Evolutionary conservation across 768 basidiomycete species (phyloP).

Genomic region (Arthromyces matolae): DNA sequence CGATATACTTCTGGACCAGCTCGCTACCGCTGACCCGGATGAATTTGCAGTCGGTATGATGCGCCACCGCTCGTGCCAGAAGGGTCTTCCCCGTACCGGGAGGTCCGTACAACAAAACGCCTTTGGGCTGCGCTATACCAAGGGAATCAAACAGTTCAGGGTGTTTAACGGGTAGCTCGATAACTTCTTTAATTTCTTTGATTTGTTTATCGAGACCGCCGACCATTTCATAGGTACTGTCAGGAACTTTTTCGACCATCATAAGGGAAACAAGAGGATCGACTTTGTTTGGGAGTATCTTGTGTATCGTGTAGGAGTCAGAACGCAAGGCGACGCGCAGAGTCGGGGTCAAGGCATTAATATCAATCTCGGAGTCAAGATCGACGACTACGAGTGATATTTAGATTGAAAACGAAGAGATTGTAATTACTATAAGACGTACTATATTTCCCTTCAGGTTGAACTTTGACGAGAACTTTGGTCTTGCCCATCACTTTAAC

Average conservation of each 20-base stretch:
- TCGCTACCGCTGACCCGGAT: slow-evolving; percentile 94
- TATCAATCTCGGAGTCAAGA: slow-evolving; percentile 82
- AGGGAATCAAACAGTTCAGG: slow-evolving; percentile 95
- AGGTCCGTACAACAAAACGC: slow-evolving; percentile 92
- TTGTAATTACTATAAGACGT: slow-evolving; percentile 27
- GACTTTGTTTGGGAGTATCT: slow-evolving; percentile 94
- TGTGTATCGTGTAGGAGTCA: slow-evolving; percentile 95
- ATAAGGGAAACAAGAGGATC: slow-evolving; percentile 97
- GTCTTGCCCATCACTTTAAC: slow-evolving; percentile 99
- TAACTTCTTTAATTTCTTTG: slow-evolving; percentile 96
- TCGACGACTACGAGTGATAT: slow-evolving; percentile 70
- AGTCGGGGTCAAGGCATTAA: slow-evolving; percentile 74
- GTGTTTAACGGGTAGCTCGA: slow-evolving; percentile 95
- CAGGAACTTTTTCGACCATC: slow-evolving; percentile 99
- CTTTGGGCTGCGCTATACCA: slow-evolving; percentile 96
- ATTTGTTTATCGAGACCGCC: slow-evolving; percentile 94
- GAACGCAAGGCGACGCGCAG: slow-evolving; percentile 94
- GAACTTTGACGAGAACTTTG: slow-evolving; percentile 96
- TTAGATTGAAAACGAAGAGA: not conserved
- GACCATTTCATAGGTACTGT: slow-evolving; percentile 99
- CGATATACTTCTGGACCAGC: slow-evolving; percentile 97
- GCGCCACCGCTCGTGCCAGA: slow-evolving; percentile 91
- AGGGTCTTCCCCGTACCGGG: slow-evolving; percentile 97
- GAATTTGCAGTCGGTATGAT: slow-evolving; percentile 97
- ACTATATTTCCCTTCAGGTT: slow-evolving; percentile 99